These are phyloP conservation scores for Hymenoscyphus repandus DNA, from an alignment of 2,329 filamentous ascomycete species.

Conservation along the genomic window DNA sequence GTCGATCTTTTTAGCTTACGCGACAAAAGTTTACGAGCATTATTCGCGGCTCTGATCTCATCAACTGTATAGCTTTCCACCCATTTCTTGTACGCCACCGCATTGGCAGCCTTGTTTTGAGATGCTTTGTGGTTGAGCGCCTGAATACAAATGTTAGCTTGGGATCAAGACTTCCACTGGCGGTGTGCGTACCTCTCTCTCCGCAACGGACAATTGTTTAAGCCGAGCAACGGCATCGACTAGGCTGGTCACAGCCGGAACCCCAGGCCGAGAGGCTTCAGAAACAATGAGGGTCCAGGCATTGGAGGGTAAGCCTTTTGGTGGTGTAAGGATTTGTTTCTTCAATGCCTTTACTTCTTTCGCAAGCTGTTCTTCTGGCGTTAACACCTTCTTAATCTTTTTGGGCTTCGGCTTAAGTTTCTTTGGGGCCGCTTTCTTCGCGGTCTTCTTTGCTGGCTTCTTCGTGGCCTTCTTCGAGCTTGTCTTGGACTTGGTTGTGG, in stretches of 20 bases:
- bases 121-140: constrained; percentile 47
- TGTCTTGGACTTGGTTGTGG: constrained; percentile 8
- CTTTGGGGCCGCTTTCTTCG: constrained; percentile 30
- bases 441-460: constrained; percentile 16
- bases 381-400: constrained; percentile 20
- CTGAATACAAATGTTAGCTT: constrained; percentile 33
- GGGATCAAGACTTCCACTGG: background rate
- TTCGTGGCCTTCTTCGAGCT: constrained; percentile 21
- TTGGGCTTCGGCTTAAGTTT: constrained; percentile 27
- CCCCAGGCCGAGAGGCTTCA: background rate
- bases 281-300: constrained; percentile 17
- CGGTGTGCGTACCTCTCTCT: constrained; percentile 4
- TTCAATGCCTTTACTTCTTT: constrained; percentile 17
- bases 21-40: constrained; percentile 39
- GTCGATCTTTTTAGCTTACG: constrained; percentile 17
- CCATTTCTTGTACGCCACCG: constrained; percentile 46
- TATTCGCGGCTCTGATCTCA: constrained; percentile 54
- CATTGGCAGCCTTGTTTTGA: constrained; percentile 39
- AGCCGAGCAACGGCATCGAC: no score
- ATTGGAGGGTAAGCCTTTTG: constrained; percentile 31
- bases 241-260: no score
- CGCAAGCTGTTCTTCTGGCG: constrained; percentile 3
- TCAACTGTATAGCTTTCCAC: constrained; percentile 48
- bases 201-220: background rate
- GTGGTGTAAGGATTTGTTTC: constrained; percentile 23